phyloP scores from a whole-genome alignment of 2,329 filamentous ascomycete genomes.

The Aspergillus fructus region DNA sequence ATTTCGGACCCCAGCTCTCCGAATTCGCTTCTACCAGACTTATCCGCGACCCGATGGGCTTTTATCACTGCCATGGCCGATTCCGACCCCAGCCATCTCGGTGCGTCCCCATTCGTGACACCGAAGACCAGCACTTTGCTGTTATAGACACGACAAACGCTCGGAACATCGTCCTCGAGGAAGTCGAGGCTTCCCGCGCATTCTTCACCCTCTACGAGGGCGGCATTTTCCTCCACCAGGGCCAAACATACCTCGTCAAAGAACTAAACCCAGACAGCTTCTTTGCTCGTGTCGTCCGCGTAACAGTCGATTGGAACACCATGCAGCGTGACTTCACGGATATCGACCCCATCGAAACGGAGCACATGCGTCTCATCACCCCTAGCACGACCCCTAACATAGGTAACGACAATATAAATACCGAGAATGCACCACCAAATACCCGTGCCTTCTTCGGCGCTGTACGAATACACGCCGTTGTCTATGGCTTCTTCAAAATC shows the following conservation, averaged over 20 bases:
- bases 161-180: constrained; percentile 82
- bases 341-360: constrained; percentile 88
- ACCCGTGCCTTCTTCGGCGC: constrained; percentile 77
- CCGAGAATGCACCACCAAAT: background rate
- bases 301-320: constrained; percentile 93
- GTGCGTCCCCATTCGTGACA: constrained; percentile 84
- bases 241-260: constrained; percentile 86
- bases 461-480: constrained; percentile 81
- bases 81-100: constrained; percentile 83
- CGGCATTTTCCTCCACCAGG: constrained; percentile 94
- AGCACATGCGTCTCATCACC: constrained; percentile 73
- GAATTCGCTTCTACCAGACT: constrained; percentile 74
- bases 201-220: constrained; percentile 97
- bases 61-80: constrained; percentile 84
- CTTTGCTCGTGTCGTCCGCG: constrained; percentile 82
- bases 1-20: constrained; percentile 74
- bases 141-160: constrained; percentile 81
- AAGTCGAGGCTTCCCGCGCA: constrained; percentile 92
- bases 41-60: constrained; percentile 71
- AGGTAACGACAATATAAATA: background rate
- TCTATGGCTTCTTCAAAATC: constrained; percentile 98
- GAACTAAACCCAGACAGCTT: constrained; percentile 79
- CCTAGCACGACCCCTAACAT: background rate
- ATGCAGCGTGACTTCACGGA: constrained; percentile 91
- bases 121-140: constrained; percentile 87